Evolutionary conservation across 2,329 filamentous ascomycete species (phyloP).

Genomic region (Nemania sp.): DNA sequence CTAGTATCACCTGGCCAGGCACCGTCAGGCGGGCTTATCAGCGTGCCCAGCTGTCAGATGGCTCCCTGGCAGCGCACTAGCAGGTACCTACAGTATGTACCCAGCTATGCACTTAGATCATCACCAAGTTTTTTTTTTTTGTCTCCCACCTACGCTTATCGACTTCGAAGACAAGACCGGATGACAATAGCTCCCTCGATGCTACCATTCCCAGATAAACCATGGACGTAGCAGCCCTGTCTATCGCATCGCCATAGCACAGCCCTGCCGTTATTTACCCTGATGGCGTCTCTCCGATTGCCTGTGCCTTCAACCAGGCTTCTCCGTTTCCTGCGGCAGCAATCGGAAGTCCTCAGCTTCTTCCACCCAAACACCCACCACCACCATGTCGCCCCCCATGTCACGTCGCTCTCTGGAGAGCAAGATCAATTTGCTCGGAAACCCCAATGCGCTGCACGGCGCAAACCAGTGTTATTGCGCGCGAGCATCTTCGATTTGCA

Average conservation of each 20-base stretch:
- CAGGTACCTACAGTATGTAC: background rate
- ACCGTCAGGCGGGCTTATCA: conserved; percentile 28
- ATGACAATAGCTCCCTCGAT: conserved; percentile 31
- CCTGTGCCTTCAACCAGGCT: conserved; percentile 68
- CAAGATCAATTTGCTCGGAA: conserved; percentile 38
- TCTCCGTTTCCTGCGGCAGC: conserved; percentile 78
- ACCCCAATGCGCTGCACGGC: conserved; percentile 44
- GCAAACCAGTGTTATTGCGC: conserved; percentile 42
- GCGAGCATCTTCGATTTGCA: conserved; percentile 45
- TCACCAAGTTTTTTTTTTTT: conserved; percentile 34
- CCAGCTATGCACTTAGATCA: conserved; percentile 5
- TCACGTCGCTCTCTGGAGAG: conserved; percentile 22
- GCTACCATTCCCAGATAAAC: conserved; percentile 21
- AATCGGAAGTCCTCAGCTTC: conserved; percentile 71
- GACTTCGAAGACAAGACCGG: conserved; percentile 2
- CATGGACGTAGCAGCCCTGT: conserved; percentile 29
- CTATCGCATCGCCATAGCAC: conserved; percentile 16
- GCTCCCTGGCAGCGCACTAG: background rate
- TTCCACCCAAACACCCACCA: conserved; percentile 62
- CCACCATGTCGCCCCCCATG: conserved; percentile 38
- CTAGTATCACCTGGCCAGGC: conserved; percentile 8
- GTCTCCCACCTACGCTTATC: conserved; percentile 13
- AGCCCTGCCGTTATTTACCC: conserved; percentile 31
- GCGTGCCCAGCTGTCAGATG: conserved; percentile 21
- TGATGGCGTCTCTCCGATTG: conserved; percentile 60